Percentiles rank a stretch among this genome's conserved stretches.
phyloP scores from a whole-genome alignment of 2,329 filamentous ascomycete genomes.

The Didymella glomerata region DNA sequence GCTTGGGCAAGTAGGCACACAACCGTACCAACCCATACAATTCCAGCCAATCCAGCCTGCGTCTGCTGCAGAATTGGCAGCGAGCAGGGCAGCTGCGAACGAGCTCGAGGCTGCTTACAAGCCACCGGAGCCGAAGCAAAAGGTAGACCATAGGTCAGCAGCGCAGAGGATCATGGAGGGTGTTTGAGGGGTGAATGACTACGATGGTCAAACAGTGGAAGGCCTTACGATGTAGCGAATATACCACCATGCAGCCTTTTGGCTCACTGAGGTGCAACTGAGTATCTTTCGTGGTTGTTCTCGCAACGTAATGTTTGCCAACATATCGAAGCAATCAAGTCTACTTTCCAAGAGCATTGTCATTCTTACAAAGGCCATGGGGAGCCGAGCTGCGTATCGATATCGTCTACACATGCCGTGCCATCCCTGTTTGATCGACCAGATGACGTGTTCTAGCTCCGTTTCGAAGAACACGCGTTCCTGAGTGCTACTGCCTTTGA shows the following conservation, averaged over 20 bases:
- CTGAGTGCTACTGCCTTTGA: slow-evolving; percentile 21
- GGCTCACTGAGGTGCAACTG: not conserved
- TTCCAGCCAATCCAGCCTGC: slow-evolving; percentile 14
- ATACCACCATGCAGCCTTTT: slow-evolving; percentile 2
- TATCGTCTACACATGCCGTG: slow-evolving; percentile 18
- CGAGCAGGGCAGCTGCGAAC: slow-evolving; percentile 16
- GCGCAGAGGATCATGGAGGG: slow-evolving; percentile 24
- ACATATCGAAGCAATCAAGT: not conserved
- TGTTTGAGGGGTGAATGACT: slow-evolving; percentile 4
- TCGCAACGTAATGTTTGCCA: not conserved
- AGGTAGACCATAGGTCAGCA: slow-evolving; percentile 19
- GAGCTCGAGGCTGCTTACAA: slow-evolving; percentile 16
- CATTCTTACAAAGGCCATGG: not conserved
- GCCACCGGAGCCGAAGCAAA: slow-evolving; percentile 13
- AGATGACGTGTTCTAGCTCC: slow-evolving; percentile 34
- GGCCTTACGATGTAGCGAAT: not conserved
- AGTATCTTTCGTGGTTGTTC: not conserved
- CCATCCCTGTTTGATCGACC: slow-evolving; percentile 28
- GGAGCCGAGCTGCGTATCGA: slow-evolving; percentile 15
- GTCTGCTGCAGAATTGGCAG: slow-evolving; percentile 18
- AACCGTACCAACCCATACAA: slow-evolving; percentile 8
- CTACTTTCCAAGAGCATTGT: not conserved
- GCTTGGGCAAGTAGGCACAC: not conserved
- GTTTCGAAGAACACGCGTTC: slow-evolving; percentile 31
- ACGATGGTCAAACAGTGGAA: not conserved